Evolutionary conservation across 371 early-diverging fungal species (phyloP).

Genomic region (Neoconidiobolus thromboides): DNA sequence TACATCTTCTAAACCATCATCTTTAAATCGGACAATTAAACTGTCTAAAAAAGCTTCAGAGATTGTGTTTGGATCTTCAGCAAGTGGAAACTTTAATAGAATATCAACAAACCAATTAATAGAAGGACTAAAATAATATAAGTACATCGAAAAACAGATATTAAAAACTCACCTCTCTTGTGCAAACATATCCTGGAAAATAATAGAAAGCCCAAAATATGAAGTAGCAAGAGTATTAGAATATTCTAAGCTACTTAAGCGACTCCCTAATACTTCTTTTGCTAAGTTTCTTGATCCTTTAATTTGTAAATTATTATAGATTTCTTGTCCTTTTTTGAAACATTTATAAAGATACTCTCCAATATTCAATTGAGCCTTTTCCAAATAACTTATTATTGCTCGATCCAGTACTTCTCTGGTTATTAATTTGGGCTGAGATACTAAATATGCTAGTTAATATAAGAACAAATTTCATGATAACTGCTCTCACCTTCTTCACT

Average conservation of each 20-base stretch:
- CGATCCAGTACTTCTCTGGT: not conserved
- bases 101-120: not conserved
- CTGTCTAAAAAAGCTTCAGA: slow-evolving; percentile 28
- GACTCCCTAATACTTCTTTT: too few species aligned
- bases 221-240: too few species aligned
- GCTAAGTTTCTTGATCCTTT: too few species aligned
- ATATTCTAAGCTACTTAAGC: too few species aligned
- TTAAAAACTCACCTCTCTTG: slow-evolving; percentile 6
- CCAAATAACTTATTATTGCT: not conserved
- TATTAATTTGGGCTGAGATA: not conserved
- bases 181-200: not conserved
- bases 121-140: slow-evolving; percentile 10
- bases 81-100: slow-evolving; percentile 13
- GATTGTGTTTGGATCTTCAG: slow-evolving; percentile 23
- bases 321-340: too few species aligned
- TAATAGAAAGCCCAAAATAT: not conserved
- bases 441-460: not conserved
- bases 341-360: too few species aligned
- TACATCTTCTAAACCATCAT: slow-evolving; percentile 39
- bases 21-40: slow-evolving; percentile 26
- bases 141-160: slow-evolving; percentile 20
- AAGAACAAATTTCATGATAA: not conserved
- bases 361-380: not conserved
- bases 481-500: not conserved
- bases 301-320: too few species aligned